Conservation (phyloP, 2,329 filamentous ascomycete genomes). For the Aspergillus amoenus region DNA sequence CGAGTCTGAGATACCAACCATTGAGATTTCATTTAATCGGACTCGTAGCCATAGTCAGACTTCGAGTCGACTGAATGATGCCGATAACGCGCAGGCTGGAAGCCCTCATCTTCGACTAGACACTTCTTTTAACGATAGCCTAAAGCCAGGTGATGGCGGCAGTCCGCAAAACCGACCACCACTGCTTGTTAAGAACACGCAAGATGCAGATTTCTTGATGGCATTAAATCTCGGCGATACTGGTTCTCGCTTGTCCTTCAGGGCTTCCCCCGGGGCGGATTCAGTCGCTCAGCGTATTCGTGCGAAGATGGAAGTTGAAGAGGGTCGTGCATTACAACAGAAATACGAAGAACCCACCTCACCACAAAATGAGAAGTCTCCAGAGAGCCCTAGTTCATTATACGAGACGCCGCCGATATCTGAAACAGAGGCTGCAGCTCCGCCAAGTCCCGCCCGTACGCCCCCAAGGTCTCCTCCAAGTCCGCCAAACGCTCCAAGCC, state of each 20-base stretch:
- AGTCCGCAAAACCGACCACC: slow-evolving; percentile 26
- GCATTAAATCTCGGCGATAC: slow-evolving; percentile 27
- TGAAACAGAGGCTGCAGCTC: slow-evolving; percentile 23
- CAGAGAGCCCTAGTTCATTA: slow-evolving; percentile 23
- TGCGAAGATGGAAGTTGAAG: slow-evolving; percentile 54
- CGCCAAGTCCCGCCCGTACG: slow-evolving; percentile 28
- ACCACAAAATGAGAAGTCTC: slow-evolving; percentile 24
- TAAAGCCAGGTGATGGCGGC: slow-evolving; percentile 8
- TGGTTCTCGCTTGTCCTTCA: slow-evolving; percentile 41
- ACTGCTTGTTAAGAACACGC: slow-evolving; percentile 32
- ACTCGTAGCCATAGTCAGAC: slow-evolving; percentile 24
- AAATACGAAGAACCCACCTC: slow-evolving; percentile 35
- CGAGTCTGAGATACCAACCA: slow-evolving; percentile 70
- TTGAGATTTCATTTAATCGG: slow-evolving; percentile 64
- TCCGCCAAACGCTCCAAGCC: background rate
- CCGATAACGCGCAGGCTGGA: slow-evolving; percentile 21
- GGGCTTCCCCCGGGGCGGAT: slow-evolving; percentile 39
- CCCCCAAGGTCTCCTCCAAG: slow-evolving; percentile 18
- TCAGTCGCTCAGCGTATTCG: slow-evolving; percentile 50
- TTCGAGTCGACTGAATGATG: slow-evolving; percentile 13
- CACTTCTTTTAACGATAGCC: slow-evolving; percentile 30
- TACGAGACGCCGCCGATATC: slow-evolving; percentile 32
- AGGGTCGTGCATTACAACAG: slow-evolving; percentile 51
- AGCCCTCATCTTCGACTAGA: slow-evolving; percentile 33
- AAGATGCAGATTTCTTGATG: slow-evolving; percentile 40